These are phyloP conservation scores for Trypanosoma boissoni DNA, from an alignment of 208 protist genomes.

Conservation along the genomic window DNA sequence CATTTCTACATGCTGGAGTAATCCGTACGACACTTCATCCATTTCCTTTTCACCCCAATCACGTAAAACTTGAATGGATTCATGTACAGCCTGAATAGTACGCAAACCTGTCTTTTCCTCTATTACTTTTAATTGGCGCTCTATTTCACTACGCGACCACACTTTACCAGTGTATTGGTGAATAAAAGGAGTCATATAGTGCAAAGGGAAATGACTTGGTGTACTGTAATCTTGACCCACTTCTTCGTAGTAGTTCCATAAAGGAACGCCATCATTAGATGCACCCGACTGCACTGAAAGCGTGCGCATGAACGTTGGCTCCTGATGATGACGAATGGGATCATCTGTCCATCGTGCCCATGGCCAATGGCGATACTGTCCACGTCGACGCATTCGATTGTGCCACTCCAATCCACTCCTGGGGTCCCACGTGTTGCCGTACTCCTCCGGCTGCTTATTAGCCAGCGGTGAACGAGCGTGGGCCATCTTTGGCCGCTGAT, in stretches of 20 bases:
- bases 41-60: slow-evolving; percentile 27
- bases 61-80: slow-evolving; percentile 19
- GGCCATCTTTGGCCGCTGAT: slow-evolving; percentile 46
- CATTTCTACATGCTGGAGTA: slow-evolving; percentile 64
- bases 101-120: slow-evolving; percentile 37
- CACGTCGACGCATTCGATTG: slow-evolving; percentile 56
- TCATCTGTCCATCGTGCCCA: slow-evolving; percentile 76
- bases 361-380: slow-evolving; percentile 73
- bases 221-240: slow-evolving; percentile 67
- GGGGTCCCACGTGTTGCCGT: slow-evolving; percentile 70
- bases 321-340: slow-evolving; percentile 58
- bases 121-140: slow-evolving; percentile 44
- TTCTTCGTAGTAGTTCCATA: slow-evolving; percentile 77
- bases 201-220: slow-evolving; percentile 63
- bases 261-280: slow-evolving; percentile 52
- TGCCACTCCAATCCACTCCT: slow-evolving; percentile 78
- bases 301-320: slow-evolving; percentile 40
- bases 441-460: slow-evolving; percentile 76
- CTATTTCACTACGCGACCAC: slow-evolving; percentile 48
- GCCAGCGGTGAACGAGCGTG: slow-evolving; percentile 53
- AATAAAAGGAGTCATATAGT: slow-evolving; percentile 68
- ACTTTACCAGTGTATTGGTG: slow-evolving; percentile 65
- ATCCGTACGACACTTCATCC: slow-evolving; percentile 36
- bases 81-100: slow-evolving; percentile 46
- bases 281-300: slow-evolving; percentile 32